Evolutionary conservation across 1,139 yeast genomes (phyloP).

Genomic region (Pichia sp.): DNA sequence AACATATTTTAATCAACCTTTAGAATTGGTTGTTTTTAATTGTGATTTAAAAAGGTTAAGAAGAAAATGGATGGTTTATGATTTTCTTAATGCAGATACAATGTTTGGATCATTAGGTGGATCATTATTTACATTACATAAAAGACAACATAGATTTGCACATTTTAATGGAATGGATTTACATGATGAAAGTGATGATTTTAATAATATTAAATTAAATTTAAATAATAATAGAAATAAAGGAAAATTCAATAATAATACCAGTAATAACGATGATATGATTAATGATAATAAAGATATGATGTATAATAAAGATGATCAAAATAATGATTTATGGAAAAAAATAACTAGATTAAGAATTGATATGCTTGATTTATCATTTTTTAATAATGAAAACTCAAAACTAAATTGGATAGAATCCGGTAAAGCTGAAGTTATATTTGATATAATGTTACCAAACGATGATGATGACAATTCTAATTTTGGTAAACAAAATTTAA

Average conservation of each 20-base stretch:
- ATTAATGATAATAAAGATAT: conserved; percentile 20
- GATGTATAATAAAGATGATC: conserved; percentile 23
- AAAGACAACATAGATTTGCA: conserved; percentile 44
- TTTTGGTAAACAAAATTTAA: conserved; percentile 3
- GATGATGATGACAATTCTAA: conserved; percentile 25
- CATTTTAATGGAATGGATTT: conserved; percentile 30
- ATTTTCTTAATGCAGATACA: conserved; percentile 61
- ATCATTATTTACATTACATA: conserved; percentile 68
- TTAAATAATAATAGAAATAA: conserved; percentile 13
- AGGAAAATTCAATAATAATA: not conserved
- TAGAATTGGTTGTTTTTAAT: conserved; percentile 53
- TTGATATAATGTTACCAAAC: conserved; percentile 64
- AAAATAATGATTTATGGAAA: conserved; percentile 35
- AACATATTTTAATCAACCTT: conserved; percentile 29
- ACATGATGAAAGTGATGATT: conserved; percentile 25
- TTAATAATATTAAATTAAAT: conserved; percentile 18
- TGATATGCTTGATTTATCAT: conserved; percentile 53
- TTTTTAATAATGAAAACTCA: conserved; percentile 32
- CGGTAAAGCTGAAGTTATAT: conserved; percentile 63
- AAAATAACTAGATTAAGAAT: conserved; percentile 55
- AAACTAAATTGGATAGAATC: conserved; percentile 65
- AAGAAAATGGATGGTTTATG: conserved; percentile 52
- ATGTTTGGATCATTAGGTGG: conserved; percentile 70
- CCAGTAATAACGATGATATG: conserved; percentile 21
- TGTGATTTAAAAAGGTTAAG: conserved; percentile 59